Conservation (phyloP, 306 rosid species). For the Trichosanthes cucumerina region DNA sequence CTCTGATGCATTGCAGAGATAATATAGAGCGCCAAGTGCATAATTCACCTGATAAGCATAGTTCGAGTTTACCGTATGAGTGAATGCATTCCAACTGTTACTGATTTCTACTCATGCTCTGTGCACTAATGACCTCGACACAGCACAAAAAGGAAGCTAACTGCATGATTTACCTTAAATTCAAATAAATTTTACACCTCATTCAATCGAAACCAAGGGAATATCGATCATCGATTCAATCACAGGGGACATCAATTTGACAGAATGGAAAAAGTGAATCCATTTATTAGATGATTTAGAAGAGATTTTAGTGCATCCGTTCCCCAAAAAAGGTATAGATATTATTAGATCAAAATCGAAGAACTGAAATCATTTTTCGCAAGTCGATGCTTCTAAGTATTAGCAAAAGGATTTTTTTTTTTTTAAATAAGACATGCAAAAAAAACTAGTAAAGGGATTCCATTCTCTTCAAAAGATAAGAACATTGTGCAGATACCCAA, state of each 20-base stretch:
- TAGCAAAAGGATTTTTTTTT: no score
- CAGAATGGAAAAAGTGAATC: neutral
- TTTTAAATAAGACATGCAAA: no score
- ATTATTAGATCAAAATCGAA: neutral
- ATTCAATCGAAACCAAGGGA: neutral
- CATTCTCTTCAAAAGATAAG: neutral
- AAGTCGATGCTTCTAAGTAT: neutral
- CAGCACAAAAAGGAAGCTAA: neutral
- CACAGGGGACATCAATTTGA: neutral
- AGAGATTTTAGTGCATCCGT: neutral
- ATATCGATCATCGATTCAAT: neutral
- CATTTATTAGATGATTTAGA: neutral
- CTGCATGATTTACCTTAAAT: neutral
- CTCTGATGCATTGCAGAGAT: conserved; percentile 48
- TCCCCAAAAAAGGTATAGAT: neutral
- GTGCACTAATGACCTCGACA: neutral
- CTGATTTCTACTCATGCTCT: neutral
- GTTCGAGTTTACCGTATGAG: neutral
- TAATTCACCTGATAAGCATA: conserved; percentile 46
- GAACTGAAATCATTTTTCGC: neutral
- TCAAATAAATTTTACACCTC: neutral
- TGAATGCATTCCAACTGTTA: neutral
- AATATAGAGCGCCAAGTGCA: conserved; percentile 71
- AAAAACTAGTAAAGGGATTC: no score
- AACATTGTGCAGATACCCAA: neutral